Evolutionary conservation across 495 filamentous ascomycete genomes (phyloP).

Genomic region (Penicillium coprophilum): DNA sequence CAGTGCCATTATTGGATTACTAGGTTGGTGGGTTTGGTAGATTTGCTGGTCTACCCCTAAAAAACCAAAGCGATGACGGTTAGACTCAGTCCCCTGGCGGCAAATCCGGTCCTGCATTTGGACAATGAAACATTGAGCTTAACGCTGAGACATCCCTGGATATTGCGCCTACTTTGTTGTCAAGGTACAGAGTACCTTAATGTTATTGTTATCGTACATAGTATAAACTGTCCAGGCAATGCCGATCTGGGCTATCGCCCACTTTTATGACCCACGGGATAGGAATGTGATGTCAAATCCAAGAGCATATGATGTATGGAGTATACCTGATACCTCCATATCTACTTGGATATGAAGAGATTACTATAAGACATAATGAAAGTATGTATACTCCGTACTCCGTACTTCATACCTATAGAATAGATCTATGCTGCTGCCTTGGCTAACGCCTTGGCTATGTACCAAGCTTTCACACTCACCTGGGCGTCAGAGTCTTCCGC

Average conservation of each 20-base stretch:
- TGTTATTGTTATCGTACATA: no score
- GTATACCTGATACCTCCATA: background rate
- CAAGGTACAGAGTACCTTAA: no score
- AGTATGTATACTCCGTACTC: background rate
- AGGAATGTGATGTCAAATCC: constrained; percentile 1
- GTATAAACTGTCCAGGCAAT: background rate
- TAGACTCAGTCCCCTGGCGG: constrained; percentile 8
- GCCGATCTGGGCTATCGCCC: constrained; percentile 6
- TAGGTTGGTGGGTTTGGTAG: background rate
- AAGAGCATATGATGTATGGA: background rate
- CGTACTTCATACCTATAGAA: no score
- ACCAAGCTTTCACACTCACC: background rate
- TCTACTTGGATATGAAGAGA: background rate
- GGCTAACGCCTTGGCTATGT: background rate
- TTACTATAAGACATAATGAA: background rate
- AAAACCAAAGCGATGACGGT: background rate
- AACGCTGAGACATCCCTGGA: constrained; percentile 4
- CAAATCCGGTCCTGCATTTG: constrained; percentile 1
- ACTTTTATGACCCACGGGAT: background rate
- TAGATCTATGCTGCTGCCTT: background rate
- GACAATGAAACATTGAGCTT: constrained; percentile 2
- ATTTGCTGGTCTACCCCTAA: background rate
- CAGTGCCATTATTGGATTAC: background rate
- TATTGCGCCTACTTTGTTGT: background rate
- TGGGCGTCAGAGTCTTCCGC: background rate